phyloP scores from a whole-genome alignment of 192 early-diverging fungal genomes.

The Coemansia sp. region DNA sequence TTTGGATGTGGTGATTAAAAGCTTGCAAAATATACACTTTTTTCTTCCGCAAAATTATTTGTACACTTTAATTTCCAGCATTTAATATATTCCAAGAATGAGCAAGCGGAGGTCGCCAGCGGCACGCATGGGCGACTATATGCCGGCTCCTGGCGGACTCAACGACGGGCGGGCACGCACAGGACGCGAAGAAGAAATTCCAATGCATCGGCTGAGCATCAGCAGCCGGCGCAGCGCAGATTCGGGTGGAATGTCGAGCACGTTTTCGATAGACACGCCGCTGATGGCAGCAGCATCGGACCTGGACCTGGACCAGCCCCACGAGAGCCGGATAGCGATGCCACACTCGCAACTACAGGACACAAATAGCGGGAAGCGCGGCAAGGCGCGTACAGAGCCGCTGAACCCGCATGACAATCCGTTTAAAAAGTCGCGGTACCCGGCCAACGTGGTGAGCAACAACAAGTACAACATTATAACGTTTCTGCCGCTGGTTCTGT shows the following conservation, averaged over 20 bases:
- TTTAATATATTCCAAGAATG: slow-evolving; percentile 8
- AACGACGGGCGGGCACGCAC: background rate
- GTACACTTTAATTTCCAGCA: background rate
- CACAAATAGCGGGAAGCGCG: background rate
- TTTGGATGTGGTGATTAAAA: no score
- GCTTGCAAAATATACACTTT: background rate
- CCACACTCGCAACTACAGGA: background rate
- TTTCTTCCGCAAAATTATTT: background rate
- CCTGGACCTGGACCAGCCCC: slow-evolving; percentile 21
- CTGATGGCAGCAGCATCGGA: slow-evolving; percentile 35
- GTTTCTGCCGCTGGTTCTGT: slow-evolving; percentile 78
- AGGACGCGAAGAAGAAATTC: slow-evolving; percentile 12
- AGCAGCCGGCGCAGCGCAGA: slow-evolving; percentile 15
- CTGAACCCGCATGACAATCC: slow-evolving; percentile 45
- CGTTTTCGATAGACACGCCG: slow-evolving; percentile 45
- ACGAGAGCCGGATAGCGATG: background rate
- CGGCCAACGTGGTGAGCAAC: slow-evolving; percentile 83
- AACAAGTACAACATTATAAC: slow-evolving; percentile 83
- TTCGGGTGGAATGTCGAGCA: slow-evolving; percentile 24
- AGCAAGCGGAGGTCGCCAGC: slow-evolving; percentile 30
- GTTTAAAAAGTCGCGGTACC: slow-evolving; percentile 50
- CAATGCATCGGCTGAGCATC: slow-evolving; percentile 35
- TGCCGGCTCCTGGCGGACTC: background rate
- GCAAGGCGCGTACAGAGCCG: slow-evolving; percentile 34
- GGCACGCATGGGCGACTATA: slow-evolving; percentile 9